These are phyloP conservation scores for Gymnopus androsaceus DNA, from an alignment of 1,284 basidiomycete species.

Conservation along the genomic window DNA sequence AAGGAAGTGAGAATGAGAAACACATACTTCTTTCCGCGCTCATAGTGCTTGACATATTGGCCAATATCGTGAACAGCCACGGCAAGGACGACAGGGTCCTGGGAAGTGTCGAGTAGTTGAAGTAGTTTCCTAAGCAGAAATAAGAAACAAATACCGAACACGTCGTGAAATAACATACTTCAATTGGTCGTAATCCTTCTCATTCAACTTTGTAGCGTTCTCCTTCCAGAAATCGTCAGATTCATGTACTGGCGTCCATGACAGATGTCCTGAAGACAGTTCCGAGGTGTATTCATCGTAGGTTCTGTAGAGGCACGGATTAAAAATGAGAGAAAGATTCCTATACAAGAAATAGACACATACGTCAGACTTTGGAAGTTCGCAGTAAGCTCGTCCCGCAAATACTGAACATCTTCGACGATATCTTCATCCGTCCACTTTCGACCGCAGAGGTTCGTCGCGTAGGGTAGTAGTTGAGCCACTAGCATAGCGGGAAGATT, in stretches of 20 bases:
- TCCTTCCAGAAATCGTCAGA: constrained; percentile 98
- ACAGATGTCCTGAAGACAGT: constrained; percentile 85
- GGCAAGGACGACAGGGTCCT: constrained; percentile 77
- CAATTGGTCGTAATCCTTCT: constrained; percentile 77
- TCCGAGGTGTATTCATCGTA: constrained; percentile 97
- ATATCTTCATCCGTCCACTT: constrained; percentile 97
- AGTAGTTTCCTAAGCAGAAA: constrained; percentile 66
- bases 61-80: constrained; percentile 93
- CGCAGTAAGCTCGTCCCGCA: constrained; percentile 79
- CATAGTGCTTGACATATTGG: constrained; percentile 89
- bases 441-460: constrained; percentile 79
- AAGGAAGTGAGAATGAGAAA: not conserved
- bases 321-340: constrained; percentile 25
- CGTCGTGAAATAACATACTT: constrained; percentile 52
- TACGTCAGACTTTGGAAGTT: constrained; percentile 91
- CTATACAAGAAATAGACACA: constrained; percentile 18
- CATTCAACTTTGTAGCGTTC: constrained; percentile 84
- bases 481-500: constrained; percentile 95
- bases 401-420: constrained; percentile 85
- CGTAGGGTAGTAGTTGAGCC: constrained; percentile 82
- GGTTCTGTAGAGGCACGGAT: constrained; percentile 55
- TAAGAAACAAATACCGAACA: not conserved
- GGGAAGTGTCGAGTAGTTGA: constrained; percentile 69
- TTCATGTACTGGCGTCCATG: constrained; percentile 95
- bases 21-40: constrained; percentile 85